Evolutionary conservation across 2,329 filamentous ascomycete species (phyloP).

Genomic region (Xylariaceae sp.): DNA sequence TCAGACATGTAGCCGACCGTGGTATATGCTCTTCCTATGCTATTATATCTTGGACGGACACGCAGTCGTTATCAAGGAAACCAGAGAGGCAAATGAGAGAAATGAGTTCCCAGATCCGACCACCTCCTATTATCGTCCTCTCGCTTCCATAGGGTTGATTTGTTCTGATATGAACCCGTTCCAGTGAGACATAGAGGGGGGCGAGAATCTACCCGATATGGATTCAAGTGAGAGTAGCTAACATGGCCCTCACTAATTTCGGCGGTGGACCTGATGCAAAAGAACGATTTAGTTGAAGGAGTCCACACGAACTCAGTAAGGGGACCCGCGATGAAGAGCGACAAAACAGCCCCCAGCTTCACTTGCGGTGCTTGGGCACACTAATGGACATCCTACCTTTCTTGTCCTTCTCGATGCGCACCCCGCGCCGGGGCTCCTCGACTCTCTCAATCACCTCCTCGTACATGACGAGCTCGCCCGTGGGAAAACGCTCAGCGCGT

Average conservation of each 20-base stretch:
- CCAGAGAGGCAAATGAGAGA: not conserved
- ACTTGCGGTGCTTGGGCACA: conserved; percentile 61
- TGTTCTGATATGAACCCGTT: too few species aligned
- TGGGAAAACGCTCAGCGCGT: conserved; percentile 51
- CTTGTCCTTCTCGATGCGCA: conserved; percentile 79
- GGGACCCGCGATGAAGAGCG: conserved; percentile 5
- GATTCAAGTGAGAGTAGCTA: conserved; percentile 59
- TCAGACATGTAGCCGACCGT: not conserved
- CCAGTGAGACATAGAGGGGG: too few species aligned
- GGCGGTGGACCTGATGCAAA: conserved; percentile 54
- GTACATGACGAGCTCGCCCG: conserved; percentile 60
- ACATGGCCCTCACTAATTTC: conserved; percentile 61
- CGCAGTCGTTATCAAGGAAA: not conserved
- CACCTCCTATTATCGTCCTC: not conserved
- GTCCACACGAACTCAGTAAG: conserved; percentile 4
- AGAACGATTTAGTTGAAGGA: conserved; percentile 15
- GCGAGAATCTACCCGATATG: too few species aligned
- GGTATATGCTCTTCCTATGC: not conserved
- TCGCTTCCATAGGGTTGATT: not conserved
- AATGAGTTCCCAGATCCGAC: not conserved
- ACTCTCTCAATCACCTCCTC: conserved; percentile 54
- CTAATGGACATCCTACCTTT: conserved; percentile 94
- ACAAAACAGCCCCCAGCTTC: conserved; percentile 40
- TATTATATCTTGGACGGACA: not conserved
- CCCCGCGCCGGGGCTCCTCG: conserved; percentile 49